Evolutionary conservation across 345 rosid species (phyloP).

Genomic region (Viola odorata): DNA sequence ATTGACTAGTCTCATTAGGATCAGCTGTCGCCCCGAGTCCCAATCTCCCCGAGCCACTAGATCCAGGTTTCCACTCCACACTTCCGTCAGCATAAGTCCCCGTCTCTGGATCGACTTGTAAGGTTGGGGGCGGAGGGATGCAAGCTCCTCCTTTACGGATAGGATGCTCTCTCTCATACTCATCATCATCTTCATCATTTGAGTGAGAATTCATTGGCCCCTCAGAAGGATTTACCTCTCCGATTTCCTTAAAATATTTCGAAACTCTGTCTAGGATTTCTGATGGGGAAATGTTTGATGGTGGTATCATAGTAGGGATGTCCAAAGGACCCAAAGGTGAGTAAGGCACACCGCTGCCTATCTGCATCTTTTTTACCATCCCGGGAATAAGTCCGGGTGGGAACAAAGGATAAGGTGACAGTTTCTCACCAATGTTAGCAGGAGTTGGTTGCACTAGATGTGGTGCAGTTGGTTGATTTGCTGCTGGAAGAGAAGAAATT

Average conservation of each 20-base stretch:
- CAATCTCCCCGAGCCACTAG: constrained; percentile 59
- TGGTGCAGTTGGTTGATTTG: constrained; percentile 32
- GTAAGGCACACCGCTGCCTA: constrained; percentile 97
- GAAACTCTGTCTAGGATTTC: constrained; percentile 81
- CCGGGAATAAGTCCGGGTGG: constrained; percentile 99
- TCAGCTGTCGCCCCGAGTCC: constrained; percentile 85
- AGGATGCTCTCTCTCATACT: constrained; percentile 58
- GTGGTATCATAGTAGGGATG: constrained; percentile 86
- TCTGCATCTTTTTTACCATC: constrained; percentile 98
- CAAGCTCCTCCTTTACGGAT: constrained; percentile 79
- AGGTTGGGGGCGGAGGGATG: constrained; percentile 89
- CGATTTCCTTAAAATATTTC: constrained; percentile 84
- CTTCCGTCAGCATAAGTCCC: constrained; percentile 83
- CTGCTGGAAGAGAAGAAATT: constrained; percentile 48
- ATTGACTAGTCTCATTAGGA: constrained; percentile 85
- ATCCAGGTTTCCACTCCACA: constrained; percentile 58
- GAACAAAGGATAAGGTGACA: constrained; percentile 87
- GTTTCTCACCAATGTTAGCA: constrained; percentile 53
- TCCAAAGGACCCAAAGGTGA: constrained; percentile 92
- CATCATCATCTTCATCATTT: constrained; percentile 51
- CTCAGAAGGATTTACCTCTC: constrained; percentile 85
- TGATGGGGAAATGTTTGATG: constrained; percentile 69
- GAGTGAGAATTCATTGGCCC: constrained; percentile 60
- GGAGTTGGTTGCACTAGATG: constrained; percentile 26
- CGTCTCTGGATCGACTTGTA: constrained; percentile 83